These are phyloP conservation scores for Sporothrix globosa DNA, from an alignment of 2,329 filamentous ascomycete species.

Conservation along the genomic window DNA sequence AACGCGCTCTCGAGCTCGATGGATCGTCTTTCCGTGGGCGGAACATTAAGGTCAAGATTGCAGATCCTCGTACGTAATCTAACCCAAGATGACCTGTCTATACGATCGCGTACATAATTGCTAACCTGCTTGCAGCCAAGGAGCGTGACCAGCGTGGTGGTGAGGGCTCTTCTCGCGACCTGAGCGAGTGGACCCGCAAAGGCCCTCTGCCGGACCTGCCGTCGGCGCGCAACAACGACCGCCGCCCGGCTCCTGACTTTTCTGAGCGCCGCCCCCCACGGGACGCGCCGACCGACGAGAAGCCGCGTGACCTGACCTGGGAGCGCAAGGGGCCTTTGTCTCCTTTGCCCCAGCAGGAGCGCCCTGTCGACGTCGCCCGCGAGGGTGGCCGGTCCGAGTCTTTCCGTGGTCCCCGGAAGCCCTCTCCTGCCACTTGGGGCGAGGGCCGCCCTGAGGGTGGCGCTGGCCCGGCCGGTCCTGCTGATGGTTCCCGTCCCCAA, in stretches of 20 bases:
- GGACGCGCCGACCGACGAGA: slow-evolving; percentile 71
- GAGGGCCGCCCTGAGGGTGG: slow-evolving; percentile 55
- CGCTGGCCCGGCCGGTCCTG: slow-evolving; percentile 37
- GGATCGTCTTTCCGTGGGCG: slow-evolving; percentile 83
- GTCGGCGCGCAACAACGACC: slow-evolving; percentile 47
- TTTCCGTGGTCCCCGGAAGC: slow-evolving; percentile 63
- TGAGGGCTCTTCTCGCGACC: slow-evolving; percentile 71
- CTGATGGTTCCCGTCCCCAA: slow-evolving; percentile 74
- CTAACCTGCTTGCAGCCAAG: slow-evolving; percentile 65
- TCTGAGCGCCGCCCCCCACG: slow-evolving; percentile 71
- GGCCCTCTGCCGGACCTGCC: slow-evolving; percentile 63
- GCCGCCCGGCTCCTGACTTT: slow-evolving; percentile 54
- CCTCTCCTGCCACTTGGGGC: slow-evolving; percentile 77
- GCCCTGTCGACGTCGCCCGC: slow-evolving; percentile 51
- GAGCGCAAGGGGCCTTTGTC: slow-evolving; percentile 91
- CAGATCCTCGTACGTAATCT: slow-evolving; percentile 86
- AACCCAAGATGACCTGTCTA: neutral
- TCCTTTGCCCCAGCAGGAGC: slow-evolving; percentile 62
- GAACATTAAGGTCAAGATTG: slow-evolving; percentile 89
- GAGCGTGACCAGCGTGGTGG: slow-evolving; percentile 70
- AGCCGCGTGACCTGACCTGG: slow-evolving; percentile 82
- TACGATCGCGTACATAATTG: slow-evolving; percentile 7
- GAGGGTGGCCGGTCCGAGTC: slow-evolving; percentile 62
- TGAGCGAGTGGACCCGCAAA: slow-evolving; percentile 90
- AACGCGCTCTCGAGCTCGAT: slow-evolving; percentile 84